Base-by-base conservation (phyloP, 176 grass and related monocot species). In the Avena sativa region DNA sequence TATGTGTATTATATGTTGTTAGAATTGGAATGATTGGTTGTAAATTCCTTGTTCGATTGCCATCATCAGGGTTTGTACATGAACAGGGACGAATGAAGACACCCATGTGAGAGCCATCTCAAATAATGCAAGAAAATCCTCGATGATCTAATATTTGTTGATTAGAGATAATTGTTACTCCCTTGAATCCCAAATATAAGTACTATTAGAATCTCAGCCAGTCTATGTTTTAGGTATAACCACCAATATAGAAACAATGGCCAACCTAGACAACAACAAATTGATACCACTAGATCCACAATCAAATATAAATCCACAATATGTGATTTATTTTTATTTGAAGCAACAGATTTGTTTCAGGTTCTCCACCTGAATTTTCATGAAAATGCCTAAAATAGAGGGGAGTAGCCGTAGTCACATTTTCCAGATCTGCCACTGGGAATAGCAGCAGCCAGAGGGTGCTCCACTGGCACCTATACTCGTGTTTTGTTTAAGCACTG, bases 241-340 rank as follows among this genome's bases (percentile, higher is more conserved):
- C 10, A 21, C n/a, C 40, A 72, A 72, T 12, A 46, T 9, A 23
- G 20, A 65, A 64, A 62, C 21, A 23, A 25, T 43, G 36, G n/a
- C 68, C 38, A 44, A 71, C 68, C 43, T 71, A n/a, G 68, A 71
- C 4, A n/a, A 71, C 40, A 71, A 71, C 1, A 71, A n/a, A n/a
- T 46, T 71, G 68, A 71, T 71, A 71, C 38, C 10, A 72, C 40
- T 47, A 48, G 70, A 71, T 71, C 38, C 19, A n/a, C 20, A 12
- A 71, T 44, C 36, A 71, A 66, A 20, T 71, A 71, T 12, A 46
- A 21, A 25, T 25, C 25, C 9, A 62, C 4, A 62, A 12, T 25
- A 62, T 25, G n/a, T 2, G 21, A 20, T 57, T 57, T 57, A 17
- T 59, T 59, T n/a, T 59, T n/a, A 57, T 57, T 19, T 57, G 53